A percentile compares a stretch with the other conserved stretches of the same genome.
Evolutionary conservation across 345 rosid species (phyloP).

Genomic region (Crucihimalaya himalaica): DNA sequence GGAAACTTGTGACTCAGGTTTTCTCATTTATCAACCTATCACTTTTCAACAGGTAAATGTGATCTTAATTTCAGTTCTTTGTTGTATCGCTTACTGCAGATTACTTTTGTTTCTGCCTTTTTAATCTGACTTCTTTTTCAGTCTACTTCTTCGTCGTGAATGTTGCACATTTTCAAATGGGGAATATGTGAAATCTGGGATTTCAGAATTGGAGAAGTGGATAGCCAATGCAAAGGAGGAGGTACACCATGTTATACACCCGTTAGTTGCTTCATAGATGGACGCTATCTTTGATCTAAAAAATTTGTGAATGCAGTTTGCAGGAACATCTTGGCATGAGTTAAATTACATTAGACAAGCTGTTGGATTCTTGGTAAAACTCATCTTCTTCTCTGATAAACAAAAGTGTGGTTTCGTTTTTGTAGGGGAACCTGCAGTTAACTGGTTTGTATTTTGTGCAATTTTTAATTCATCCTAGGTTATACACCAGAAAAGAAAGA

Average conservation of each 20-base stretch:
- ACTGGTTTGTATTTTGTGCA: slow-evolving; percentile 6
- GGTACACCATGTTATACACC: slow-evolving; percentile 48
- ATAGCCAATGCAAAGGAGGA: slow-evolving; percentile 74
- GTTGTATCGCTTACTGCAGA: background rate
- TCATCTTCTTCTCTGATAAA: slow-evolving; percentile 25
- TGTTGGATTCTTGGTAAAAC: slow-evolving; percentile 89
- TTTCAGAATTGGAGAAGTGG: slow-evolving; percentile 97
- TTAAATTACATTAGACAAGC: slow-evolving; percentile 96
- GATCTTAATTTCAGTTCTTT: slow-evolving; percentile 1
- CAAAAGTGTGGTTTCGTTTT: background rate
- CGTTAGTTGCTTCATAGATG: slow-evolving; percentile 22
- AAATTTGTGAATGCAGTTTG: slow-evolving; percentile 55
- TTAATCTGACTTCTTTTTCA: slow-evolving; percentile 38
- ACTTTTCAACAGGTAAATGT: slow-evolving; percentile 86
- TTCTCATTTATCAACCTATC: slow-evolving; percentile 94
- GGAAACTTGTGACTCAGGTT: slow-evolving; percentile 94
- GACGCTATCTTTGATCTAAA: slow-evolving; percentile 35
- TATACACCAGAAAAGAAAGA: slow-evolving; percentile 96
- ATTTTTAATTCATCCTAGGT: slow-evolving; percentile 53
- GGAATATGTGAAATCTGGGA: slow-evolving; percentile 94
- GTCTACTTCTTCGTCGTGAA: slow-evolving; percentile 95
- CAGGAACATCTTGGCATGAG: slow-evolving; percentile 99
- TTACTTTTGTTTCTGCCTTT: slow-evolving; percentile 20
- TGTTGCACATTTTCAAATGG: slow-evolving; percentile 99
- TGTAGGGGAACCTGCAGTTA: slow-evolving; percentile 3